Conservation (phyloP, 2,329 filamentous ascomycete genomes). For the Escovopsis sp. region DNA sequence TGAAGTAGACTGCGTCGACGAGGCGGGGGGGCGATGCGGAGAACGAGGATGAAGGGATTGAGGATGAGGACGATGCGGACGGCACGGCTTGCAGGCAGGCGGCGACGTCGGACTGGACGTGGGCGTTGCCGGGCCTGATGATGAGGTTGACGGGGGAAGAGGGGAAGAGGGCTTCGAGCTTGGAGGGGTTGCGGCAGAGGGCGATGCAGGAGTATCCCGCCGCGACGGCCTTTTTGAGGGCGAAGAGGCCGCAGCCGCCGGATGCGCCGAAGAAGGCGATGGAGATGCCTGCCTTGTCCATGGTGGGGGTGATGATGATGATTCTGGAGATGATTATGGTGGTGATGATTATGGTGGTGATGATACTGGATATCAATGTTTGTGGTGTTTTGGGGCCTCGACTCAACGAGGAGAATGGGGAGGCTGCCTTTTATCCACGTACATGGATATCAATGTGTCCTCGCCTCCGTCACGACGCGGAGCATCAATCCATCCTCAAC, state of each 20-base stretch:
- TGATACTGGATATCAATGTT: no score
- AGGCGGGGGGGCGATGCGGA: conserved; percentile 5
- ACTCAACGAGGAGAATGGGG: no score
- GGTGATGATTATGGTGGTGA: not conserved
- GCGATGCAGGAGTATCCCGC: conserved; percentile 25
- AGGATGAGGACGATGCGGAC: conserved; percentile 6
- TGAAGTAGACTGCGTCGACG: conserved; percentile 25
- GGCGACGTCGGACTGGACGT: conserved; percentile 18
- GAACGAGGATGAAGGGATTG: no score
- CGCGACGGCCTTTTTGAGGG: conserved; percentile 22
- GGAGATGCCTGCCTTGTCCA: conserved; percentile 7
- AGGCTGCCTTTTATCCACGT: not conserved
- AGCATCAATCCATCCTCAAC: no score
- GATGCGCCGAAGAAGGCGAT: conserved; percentile 28
- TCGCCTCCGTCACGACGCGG: no score
- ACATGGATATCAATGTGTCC: not conserved
- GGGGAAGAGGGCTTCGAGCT: conserved; percentile 21
- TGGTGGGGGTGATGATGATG: not conserved
- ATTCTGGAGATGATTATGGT: not conserved
- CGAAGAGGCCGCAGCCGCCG: conserved; percentile 24
- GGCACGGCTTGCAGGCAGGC: conserved; percentile 15
- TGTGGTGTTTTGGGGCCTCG: no score
- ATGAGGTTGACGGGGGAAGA: conserved; percentile 18
- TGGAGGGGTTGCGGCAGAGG: conserved; percentile 26
- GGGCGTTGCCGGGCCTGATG: conserved; percentile 24